A percentile compares a stretch with the other conserved stretches of the same genome.
Conservation (phyloP, 202 grass and related monocot species). For the Setaria italica region DNA sequence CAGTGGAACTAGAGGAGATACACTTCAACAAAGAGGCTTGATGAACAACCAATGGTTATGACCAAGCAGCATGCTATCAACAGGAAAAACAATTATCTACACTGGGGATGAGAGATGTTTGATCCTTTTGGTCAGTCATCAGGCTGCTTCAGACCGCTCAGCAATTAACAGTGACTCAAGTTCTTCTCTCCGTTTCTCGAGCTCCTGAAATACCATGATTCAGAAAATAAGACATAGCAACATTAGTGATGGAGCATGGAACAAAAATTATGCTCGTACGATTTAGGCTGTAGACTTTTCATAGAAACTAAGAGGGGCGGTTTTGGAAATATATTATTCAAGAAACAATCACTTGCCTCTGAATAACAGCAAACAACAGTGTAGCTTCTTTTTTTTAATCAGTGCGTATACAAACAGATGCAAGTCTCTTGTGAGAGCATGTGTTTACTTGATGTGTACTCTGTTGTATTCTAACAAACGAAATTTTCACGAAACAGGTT, state of each 20-base stretch:
- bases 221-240: slow-evolving; percentile 17
- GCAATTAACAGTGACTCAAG: slow-evolving; percentile 75
- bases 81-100: slow-evolving; percentile 17
- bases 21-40: background rate
- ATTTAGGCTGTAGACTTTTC: background rate
- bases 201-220: slow-evolving; percentile 63
- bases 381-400: background rate
- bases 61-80: slow-evolving; percentile 15
- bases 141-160: slow-evolving; percentile 54
- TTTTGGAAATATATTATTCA: background rate
- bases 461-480: background rate
- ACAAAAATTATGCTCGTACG: background rate
- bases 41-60: background rate
- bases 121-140: slow-evolving; percentile 19
- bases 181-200: slow-evolving; percentile 82
- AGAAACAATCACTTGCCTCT: background rate
- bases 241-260: background rate
- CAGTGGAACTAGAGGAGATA: background rate
- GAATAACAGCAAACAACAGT: background rate
- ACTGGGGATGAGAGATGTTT: background rate
- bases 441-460: slow-evolving; percentile 12
- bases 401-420: background rate
- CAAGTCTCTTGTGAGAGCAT: background rate
- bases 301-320: too few relatives aligned
- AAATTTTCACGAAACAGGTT: background rate